A percentile compares a stretch with the other conserved stretches of the same genome.
Conservation (phyloP, 2,329 filamentous ascomycete genomes). For the Ceratocystis cacaofunesta region DNA sequence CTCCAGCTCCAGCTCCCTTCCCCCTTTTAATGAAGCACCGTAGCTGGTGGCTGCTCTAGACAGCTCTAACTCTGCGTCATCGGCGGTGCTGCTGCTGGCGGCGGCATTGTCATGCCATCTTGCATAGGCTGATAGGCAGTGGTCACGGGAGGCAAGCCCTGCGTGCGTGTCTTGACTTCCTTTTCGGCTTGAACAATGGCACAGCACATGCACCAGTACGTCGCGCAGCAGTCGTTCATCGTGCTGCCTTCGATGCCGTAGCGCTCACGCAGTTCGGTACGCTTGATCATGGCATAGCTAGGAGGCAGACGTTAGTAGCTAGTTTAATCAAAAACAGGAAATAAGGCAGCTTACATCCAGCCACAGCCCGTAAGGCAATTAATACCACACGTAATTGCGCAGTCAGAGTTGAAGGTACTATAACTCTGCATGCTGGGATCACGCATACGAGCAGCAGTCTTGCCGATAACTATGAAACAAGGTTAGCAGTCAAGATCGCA, state of each 20-base stretch:
- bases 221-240: conserved; percentile 35
- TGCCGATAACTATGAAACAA: conserved; percentile 27
- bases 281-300: conserved; percentile 37
- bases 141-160: conserved; percentile 21
- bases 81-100: background rate
- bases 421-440: conserved; percentile 30
- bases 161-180: conserved; percentile 28
- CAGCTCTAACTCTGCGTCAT: background rate
- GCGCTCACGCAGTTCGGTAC: conserved; percentile 36
- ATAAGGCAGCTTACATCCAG: conserved; percentile 27
- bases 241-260: conserved; percentile 38
- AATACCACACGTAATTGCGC: conserved; percentile 28
- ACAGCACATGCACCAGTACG: conserved; percentile 43
- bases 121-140: conserved; percentile 26
- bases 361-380: conserved; percentile 29
- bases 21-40: background rate
- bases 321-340: background rate
- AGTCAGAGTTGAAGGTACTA: conserved; percentile 28
- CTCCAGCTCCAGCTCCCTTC: background rate
- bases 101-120: conserved; percentile 27
- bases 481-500: background rate
- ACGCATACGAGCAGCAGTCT: conserved; percentile 31
- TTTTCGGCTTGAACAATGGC: conserved; percentile 43
- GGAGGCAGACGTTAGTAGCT: conserved; percentile 2
- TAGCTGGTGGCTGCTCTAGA: background rate